These are phyloP conservation scores for Tricholoma hemisulphureum DNA, from an alignment of 768 basidiomycete genomes.

Conservation along the genomic window DNA sequence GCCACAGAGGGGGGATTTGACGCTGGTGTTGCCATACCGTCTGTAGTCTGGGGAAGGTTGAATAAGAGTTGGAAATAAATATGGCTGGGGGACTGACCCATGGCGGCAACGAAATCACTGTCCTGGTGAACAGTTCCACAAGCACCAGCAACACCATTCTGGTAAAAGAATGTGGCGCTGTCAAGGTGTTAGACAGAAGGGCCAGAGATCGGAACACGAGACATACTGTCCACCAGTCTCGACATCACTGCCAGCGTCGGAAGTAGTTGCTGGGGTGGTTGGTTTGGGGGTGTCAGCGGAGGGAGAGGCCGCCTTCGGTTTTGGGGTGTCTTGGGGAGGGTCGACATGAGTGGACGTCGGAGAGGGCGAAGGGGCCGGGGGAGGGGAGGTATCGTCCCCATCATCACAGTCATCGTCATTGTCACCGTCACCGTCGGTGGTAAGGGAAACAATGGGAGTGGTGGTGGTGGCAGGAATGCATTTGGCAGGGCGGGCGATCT, in stretches of 20 bases:
- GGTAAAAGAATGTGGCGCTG: slow-evolving; percentile 68
- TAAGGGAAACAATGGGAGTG: slow-evolving; percentile 19
- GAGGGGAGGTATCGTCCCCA: slow-evolving; percentile 10
- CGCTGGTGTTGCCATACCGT: slow-evolving; percentile 50
- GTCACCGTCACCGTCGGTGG: too few species aligned
- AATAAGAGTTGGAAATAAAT: not conserved
- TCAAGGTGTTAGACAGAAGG: slow-evolving; percentile 2
- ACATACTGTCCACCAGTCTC: slow-evolving; percentile 49
- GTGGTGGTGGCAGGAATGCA: slow-evolving; percentile 46
- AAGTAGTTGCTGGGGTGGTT: slow-evolving; percentile 14
- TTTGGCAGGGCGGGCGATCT: slow-evolving; percentile 43
- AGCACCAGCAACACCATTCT: slow-evolving; percentile 72
- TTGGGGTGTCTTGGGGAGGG: too few species aligned
- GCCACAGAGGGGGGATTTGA: slow-evolving; percentile 61
- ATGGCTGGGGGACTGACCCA: slow-evolving; percentile 44
- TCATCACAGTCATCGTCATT: slow-evolving; percentile 21
- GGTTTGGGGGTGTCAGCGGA: slow-evolving; percentile 13
- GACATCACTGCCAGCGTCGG: slow-evolving; percentile 12
- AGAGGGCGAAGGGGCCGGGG: slow-evolving; percentile 15
- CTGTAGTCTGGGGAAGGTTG: slow-evolving; percentile 39
- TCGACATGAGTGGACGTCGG: too few species aligned
- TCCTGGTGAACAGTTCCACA: slow-evolving; percentile 70
- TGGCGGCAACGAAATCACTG: slow-evolving; percentile 55
- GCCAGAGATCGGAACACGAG: not conserved
- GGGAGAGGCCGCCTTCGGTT: too few species aligned